Evolutionary conservation across 169 alveolate genomes (phyloP).

Genomic region (Eimeria maxima): DNA sequence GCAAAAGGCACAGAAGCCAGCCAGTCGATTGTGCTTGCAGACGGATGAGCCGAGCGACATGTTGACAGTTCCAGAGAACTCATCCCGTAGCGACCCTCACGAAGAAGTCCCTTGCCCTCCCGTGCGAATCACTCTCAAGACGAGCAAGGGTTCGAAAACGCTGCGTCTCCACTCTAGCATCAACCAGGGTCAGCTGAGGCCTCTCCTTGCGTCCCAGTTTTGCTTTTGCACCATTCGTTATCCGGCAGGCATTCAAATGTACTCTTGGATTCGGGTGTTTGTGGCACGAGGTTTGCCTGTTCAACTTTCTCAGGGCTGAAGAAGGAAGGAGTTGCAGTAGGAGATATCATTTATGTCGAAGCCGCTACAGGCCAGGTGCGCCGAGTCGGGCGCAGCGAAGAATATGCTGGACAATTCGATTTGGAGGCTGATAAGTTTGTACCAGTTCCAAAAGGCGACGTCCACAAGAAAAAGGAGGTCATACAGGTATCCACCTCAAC

Average conservation of each 20-base stretch:
- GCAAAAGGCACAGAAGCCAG: neutral
- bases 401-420: constrained; percentile 98
- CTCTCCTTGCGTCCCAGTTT: neutral
- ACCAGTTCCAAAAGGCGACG: constrained; percentile 99
- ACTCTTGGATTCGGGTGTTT: neutral
- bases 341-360: constrained; percentile 95
- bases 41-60: constrained; percentile 60
- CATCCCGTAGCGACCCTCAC: constrained; percentile 28
- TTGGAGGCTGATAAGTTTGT: constrained; percentile 99
- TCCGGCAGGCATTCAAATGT: neutral
- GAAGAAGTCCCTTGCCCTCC: constrained; percentile 83
- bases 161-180: constrained; percentile 97
- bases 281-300: neutral
- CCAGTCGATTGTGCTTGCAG: neutral
- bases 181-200: constrained; percentile 69
- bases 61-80: constrained; percentile 5
- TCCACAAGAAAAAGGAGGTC: constrained; percentile 99
- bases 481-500: constrained; percentile 88
- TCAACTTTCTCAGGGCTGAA: constrained; percentile 90
- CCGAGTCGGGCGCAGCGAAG: constrained; percentile 99
- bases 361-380: constrained; percentile 98
- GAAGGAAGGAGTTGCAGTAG: constrained; percentile 96
- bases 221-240: neutral
- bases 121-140: constrained; percentile 97
- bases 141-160: constrained; percentile 98